phyloP scores from a whole-genome alignment of 768 basidiomycete genomes.

The Naematelia encephala region DNA sequence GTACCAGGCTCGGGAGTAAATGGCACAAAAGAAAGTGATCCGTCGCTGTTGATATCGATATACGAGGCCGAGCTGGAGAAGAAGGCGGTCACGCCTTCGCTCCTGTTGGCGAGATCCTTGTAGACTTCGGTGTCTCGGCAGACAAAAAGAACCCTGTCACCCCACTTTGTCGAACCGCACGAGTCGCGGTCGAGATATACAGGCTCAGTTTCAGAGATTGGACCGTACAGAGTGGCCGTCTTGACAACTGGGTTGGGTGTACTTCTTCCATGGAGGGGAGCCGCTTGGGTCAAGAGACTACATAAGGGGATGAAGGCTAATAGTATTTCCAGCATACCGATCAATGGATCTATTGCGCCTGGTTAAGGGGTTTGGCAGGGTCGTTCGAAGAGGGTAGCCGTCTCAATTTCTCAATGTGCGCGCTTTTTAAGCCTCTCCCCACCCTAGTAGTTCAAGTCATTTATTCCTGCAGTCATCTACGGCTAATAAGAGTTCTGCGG shows the following conservation, averaged over 20 bases:
- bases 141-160: conserved; percentile 3
- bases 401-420: no score
- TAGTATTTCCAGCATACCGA: no score
- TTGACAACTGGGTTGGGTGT: conserved; percentile 4
- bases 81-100: conserved; percentile 1
- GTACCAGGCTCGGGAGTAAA: not conserved
- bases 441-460: no score
- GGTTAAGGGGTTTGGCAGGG: no score
- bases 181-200: conserved; percentile 7
- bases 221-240: conserved; percentile 5
- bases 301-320: no score
- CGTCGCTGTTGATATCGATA: conserved; percentile 4
- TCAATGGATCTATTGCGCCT: no score
- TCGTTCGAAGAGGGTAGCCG: no score
- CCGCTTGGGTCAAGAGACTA: no score
- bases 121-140: conserved; percentile 8
- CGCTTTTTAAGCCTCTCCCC: no score
- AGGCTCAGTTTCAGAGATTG: conserved; percentile 1
- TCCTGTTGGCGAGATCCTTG: not conserved
- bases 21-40: not conserved
- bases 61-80: conserved; percentile 3
- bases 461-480: no score
- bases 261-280: not conserved
- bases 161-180: conserved; percentile 6
- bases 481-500: no score